A percentile compares a stretch with the other conserved stretches of the same genome.
phyloP scores from a whole-genome alignment of 176 grass and related monocot species.

The Tillandsia leiboldiana region DNA sequence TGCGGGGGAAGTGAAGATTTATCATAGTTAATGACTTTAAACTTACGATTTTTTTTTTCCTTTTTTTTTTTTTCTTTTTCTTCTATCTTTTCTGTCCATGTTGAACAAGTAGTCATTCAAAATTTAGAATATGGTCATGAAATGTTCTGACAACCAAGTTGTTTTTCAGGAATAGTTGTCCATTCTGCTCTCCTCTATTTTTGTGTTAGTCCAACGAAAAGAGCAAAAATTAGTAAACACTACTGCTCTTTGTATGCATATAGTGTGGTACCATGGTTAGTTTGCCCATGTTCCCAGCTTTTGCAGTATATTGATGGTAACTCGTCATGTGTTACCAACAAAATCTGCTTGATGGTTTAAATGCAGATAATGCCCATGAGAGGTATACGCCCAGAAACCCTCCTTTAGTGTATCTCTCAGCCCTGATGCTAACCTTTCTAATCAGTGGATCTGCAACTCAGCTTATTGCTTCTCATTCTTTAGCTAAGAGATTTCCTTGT shows the following conservation, averaged over 20 bases:
- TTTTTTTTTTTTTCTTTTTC: no score
- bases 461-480: no score
- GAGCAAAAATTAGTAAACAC: not conserved
- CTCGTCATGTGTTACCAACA: constrained; percentile 22
- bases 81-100: no score
- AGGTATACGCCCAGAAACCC: constrained; percentile 1
- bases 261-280: constrained; percentile 15
- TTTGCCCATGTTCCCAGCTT: constrained; percentile 11
- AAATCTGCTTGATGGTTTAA: constrained; percentile 10
- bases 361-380: constrained; percentile 7
- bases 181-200: constrained; percentile 17
- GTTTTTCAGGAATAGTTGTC: not conserved
- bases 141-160: not conserved
- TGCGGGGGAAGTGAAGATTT: no score
- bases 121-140: no score
- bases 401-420: not conserved
- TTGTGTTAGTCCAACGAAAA: not conserved
- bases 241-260: constrained; percentile 8
- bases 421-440: not conserved
- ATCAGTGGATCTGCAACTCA: not conserved
- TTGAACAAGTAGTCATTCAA: no score
- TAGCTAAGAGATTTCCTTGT: no score
- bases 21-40: no score
- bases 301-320: constrained; percentile 14
- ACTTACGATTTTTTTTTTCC: no score